These are phyloP conservation scores for Aspergillus clavatus DNA, from an alignment of 2,329 filamentous ascomycete genomes.

Conservation along the genomic window DNA sequence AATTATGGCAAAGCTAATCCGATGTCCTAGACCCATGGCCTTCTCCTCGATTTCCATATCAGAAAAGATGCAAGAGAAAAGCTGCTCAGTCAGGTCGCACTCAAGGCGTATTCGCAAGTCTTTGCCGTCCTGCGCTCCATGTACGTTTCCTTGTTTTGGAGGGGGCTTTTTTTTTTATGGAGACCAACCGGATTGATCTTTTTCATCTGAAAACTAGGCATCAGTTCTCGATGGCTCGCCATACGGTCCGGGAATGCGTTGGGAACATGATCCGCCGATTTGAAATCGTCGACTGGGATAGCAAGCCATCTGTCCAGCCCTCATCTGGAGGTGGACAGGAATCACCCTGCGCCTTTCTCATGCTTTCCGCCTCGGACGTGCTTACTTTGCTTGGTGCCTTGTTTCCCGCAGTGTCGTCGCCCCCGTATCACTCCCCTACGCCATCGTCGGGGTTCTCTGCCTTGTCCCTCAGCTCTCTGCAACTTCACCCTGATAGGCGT, in stretches of 20 bases:
- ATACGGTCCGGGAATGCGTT: constrained; percentile 31
- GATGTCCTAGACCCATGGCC: constrained; percentile 48
- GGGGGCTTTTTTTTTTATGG: no score
- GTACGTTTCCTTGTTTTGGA: constrained; percentile 44
- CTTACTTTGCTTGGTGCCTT: constrained; percentile 75
- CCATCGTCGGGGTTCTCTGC: constrained; percentile 23
- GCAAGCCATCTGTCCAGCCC: constrained; percentile 22
- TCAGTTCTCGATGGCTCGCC: constrained; percentile 33
- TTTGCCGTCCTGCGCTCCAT: constrained; percentile 67
- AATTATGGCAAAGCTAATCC: constrained; percentile 26
- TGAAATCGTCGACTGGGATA: constrained; percentile 7
- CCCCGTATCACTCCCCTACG: constrained; percentile 25
- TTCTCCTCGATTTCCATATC: constrained; percentile 85
- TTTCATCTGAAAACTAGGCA: constrained; percentile 20
- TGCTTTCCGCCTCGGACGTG: constrained; percentile 74
- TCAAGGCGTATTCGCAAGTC: constrained; percentile 72
- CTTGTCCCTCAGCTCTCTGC: constrained; percentile 16
- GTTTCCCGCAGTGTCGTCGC: constrained; percentile 53
- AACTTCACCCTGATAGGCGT: constrained; percentile 19
- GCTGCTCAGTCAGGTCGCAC: constrained; percentile 67
- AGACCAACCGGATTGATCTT: neutral
- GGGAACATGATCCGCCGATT: constrained; percentile 37
- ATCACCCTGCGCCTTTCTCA: constrained; percentile 58
- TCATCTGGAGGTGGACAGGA: constrained; percentile 47
- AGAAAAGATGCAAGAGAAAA: constrained; percentile 83